phyloP scores from a whole-genome alignment of 1,284 basidiomycete species.

The Cryptococcus hybrid region DNA sequence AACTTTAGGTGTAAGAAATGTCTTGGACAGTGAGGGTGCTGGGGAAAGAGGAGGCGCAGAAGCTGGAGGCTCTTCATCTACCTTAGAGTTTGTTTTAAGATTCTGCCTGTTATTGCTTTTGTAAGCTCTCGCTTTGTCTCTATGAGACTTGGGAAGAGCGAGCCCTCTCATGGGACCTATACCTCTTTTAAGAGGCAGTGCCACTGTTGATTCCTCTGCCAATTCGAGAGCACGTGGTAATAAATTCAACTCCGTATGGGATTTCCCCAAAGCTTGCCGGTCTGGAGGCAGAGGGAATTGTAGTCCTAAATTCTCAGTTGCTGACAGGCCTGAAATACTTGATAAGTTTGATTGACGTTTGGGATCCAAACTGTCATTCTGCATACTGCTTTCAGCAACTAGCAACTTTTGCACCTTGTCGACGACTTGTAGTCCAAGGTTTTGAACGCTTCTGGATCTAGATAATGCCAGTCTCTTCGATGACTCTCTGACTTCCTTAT shows the following conservation, averaged over 20 bases:
- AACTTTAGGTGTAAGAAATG: background rate
- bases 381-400: background rate
- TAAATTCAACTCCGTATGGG: background rate
- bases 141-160: background rate
- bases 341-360: slow-evolving; percentile 10
- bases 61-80: background rate
- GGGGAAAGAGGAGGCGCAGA: background rate
- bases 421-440: background rate
- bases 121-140: background rate
- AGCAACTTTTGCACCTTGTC: background rate
- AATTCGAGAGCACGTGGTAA: background rate
- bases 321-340: slow-evolving; percentile 3
- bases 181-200: background rate
- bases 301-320: slow-evolving; percentile 7
- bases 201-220: background rate
- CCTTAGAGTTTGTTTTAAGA: too few species aligned
- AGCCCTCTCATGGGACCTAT: background rate
- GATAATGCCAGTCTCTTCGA: background rate
- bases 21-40: background rate
- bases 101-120: too few species aligned
- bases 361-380: background rate
- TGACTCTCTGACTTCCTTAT: background rate
- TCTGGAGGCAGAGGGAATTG: slow-evolving; percentile 11
- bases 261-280: background rate
- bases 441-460: background rate